Percentiles rank a stretch among this genome's conserved stretches.
Conservation (phyloP, 306 rosid genomes). For the Quercus engelmannii region DNA sequence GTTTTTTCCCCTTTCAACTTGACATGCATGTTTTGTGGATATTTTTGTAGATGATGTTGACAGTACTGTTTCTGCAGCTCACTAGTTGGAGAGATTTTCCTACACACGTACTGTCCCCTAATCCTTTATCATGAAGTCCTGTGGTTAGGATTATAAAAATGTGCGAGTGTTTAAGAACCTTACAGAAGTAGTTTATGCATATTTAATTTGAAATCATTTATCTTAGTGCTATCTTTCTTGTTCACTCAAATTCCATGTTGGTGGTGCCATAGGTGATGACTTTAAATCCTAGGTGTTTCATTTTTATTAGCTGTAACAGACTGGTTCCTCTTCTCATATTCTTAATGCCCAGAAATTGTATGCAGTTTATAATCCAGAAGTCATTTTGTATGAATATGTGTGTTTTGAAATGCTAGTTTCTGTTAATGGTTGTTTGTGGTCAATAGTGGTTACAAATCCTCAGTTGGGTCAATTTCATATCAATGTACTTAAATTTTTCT, state of each 20-base stretch:
- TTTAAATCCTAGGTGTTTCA: background rate
- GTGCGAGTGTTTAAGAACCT: background rate
- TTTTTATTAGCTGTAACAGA: background rate
- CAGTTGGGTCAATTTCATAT: background rate
- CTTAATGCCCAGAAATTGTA: background rate
- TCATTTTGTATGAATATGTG: background rate
- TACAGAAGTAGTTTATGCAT: background rate
- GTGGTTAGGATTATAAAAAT: background rate
- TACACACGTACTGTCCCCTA: background rate
- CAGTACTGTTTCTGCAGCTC: background rate
- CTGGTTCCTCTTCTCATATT: background rate
- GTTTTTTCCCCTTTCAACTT: background rate
- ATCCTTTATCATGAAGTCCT: background rate
- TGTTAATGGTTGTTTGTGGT: background rate
- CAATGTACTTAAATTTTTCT: background rate
- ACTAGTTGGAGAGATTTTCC: background rate
- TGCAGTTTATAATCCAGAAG: background rate
- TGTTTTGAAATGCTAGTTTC: background rate
- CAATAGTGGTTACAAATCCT: background rate
- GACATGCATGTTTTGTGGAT: background rate
- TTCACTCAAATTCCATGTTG: background rate
- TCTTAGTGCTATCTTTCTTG: background rate
- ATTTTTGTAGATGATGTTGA: background rate
- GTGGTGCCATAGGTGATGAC: background rate
- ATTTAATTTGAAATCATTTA: background rate